phyloP scores from a whole-genome alignment of 164 flowering plant species.

The Magnolia officinalis region DNA sequence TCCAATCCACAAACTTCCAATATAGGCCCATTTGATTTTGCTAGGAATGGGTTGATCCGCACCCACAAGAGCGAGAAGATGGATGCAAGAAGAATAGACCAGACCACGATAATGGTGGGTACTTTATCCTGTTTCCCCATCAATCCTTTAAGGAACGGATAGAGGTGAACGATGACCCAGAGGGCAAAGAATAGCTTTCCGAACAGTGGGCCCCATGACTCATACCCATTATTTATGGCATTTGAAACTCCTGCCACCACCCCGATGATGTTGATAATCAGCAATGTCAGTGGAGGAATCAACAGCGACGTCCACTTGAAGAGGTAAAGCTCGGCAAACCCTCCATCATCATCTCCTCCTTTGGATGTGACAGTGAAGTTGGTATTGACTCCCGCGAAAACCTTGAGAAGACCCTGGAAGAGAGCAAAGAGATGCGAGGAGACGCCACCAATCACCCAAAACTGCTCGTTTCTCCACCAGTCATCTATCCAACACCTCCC shows the following conservation, averaged over 20 bases:
- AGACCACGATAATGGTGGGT: conserved; percentile 44
- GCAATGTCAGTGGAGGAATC: conserved; percentile 21
- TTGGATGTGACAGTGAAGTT: conserved; percentile 48
- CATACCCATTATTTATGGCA: conserved; percentile 46
- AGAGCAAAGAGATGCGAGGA: conserved; percentile 48
- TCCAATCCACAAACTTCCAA: conserved; percentile 24
- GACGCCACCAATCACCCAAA: conserved; percentile 46
- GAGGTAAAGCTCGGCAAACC: conserved; percentile 35
- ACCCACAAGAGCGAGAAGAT: conserved; percentile 30
- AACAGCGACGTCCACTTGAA: conserved; percentile 45
- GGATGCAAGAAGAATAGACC: conserved; percentile 46
- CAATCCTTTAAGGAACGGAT: conserved; percentile 48
- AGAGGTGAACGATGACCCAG: conserved; percentile 22
- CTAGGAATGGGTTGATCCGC: conserved; percentile 17
- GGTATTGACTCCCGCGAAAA: conserved; percentile 39
- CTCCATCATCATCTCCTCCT: conserved; percentile 41
- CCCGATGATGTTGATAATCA: conserved; percentile 34
- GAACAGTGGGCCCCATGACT: conserved; percentile 22
- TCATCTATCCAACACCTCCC: conserved; percentile 35
- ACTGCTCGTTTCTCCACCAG: conserved; percentile 26
- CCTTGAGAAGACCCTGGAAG: conserved; percentile 43
- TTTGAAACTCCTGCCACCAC: conserved; percentile 39
- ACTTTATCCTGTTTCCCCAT: conserved; percentile 36
- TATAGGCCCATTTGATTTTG: conserved; percentile 16
- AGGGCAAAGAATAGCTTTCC: conserved; percentile 20